Conservation (phyloP, 257 asterid genomes). For the Cinchona pubescens region DNA sequence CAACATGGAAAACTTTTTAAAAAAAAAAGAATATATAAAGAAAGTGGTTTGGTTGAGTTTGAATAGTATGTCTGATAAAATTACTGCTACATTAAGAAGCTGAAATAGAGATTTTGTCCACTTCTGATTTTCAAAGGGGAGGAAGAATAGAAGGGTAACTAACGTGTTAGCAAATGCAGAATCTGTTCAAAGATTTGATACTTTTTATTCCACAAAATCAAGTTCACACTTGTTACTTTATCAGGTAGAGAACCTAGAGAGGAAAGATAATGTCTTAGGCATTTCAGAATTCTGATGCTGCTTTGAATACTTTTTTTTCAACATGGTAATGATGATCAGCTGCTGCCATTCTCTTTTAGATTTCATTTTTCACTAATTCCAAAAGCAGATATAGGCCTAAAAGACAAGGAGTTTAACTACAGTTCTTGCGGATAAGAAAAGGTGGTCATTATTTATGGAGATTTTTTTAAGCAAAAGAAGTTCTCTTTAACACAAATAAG, state of each 20-base stretch:
- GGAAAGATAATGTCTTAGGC: slow-evolving; percentile 24
- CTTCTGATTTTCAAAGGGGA: slow-evolving; percentile 3
- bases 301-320: slow-evolving; percentile 39
- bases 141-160: slow-evolving; percentile 24
- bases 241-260: background rate
- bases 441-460: slow-evolving; percentile 36
- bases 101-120: slow-evolving; percentile 1
- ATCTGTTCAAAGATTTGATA: slow-evolving; percentile 31
- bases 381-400: slow-evolving; percentile 34
- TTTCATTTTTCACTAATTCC: slow-evolving; percentile 28
- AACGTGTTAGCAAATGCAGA: slow-evolving; percentile 41
- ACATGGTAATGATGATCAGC: slow-evolving; percentile 30
- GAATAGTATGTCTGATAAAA: background rate
- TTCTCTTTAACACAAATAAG: slow-evolving; percentile 7
- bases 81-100: background rate
- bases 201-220: slow-evolving; percentile 24
- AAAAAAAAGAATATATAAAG: background rate
- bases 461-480: slow-evolving; percentile 17
- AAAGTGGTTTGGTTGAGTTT: background rate
- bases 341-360: slow-evolving; percentile 13
- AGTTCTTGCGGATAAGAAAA: slow-evolving; percentile 64
- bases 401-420: slow-evolving; percentile 35
- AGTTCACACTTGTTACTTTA: slow-evolving; percentile 28
- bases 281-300: slow-evolving; percentile 41
- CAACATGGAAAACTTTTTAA: slow-evolving; percentile 34